Base-by-base conservation (phyloP, 331 rosid genomes). In the Malus hybrid region DNA sequence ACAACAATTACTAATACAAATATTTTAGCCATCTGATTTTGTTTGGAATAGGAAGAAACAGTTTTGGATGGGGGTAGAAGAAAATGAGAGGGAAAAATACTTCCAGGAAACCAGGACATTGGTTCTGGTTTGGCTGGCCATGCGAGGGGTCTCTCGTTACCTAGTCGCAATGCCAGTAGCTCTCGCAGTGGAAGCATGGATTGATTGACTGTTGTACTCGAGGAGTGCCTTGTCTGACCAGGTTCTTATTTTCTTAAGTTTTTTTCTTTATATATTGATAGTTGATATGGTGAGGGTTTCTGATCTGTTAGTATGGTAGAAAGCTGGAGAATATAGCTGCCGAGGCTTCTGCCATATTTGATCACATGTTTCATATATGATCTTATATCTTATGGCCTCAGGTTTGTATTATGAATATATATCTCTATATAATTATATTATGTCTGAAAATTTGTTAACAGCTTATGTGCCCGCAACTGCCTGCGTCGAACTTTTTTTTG, bases 141-240 rank as follows among this genome's bases (percentile, higher is more conserved):
- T 66, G 57, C 79, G 77, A 88, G 98, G 70, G 96, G 89, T 68
- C 92, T 87, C 44, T 91, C 98, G 26, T 80, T 91, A 73, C 92
- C 84, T 63, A 91, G 92, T 77, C 87, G 82, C 46, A 85, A 85
- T 70, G 91, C 91, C 15, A 88, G 98, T 85, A 88, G 97, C 79
- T 93, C 98, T 58, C 86, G 79, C 78, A 89, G 93, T 77, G 97
- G 86, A 85, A 93, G 98, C 88, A 81, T 86, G 72, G 96, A 88
- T 85, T 50, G 90, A 87, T 6, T 80, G 80, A 79, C n/a, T 11
- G 36, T 4, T 18, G 18, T 29, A 14, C 26, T 19, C 19, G 66
- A 53, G 62, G 60, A 26, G 39, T 6, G 70, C 34, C 16, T 55
- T 22, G 28, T 60, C 20, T 18, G 13, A 14, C 26, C 6, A 61